Base-by-base conservation (phyloP, 345 rosid species). In the Nephelium lappaceum region DNA sequence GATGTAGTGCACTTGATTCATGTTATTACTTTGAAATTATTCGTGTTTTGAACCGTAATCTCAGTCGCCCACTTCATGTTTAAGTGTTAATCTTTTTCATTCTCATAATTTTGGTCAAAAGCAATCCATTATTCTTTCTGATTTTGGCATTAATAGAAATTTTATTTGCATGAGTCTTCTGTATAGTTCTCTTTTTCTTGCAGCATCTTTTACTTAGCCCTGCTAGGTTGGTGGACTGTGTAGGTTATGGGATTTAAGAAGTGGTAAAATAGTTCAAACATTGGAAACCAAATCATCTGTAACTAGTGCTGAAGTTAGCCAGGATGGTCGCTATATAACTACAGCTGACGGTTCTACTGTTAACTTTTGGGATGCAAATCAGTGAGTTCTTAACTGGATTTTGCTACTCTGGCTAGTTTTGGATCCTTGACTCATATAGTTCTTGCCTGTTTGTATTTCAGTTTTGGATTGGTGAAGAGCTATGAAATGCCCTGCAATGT, bases 331-430 rank as follows among this genome's bases (percentile, higher is more conserved):
- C 3, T 86, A 79, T 73, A 86, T 86, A 18, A 86, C 88, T 24
- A 86, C 86, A 41, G 88, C 86, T 66, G 88, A 86, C 42, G 88
- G 85, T 27, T 81, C 86, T 1, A 81, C 81, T 6, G 85, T 86
- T 66, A 83, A 79, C 78, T 86, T 86, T 60, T 86, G 88, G 88
- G 88, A 86, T 81, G 88, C 88, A 67, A 86, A 86, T 68, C 86
- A 86, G 88, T 86, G 76, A 79, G 88, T 77, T 74, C 38, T 16
- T 62, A 58, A 47, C 25, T 19, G 14, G 8, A 49, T 42, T 45
- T 25, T 81, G 61, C 78, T 64, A 6, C 19, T 38, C 49, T 18
- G 64, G 9, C 39, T 68, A 6, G 4, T 73, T 60, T 67, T 61
- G 51, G 36, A 2, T 66, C 47, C 69, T 14, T 57, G 23, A n/a